These are phyloP conservation scores for Gossypium herbaceum DNA, from an alignment of 345 rosid species.

Conservation along the genomic window DNA sequence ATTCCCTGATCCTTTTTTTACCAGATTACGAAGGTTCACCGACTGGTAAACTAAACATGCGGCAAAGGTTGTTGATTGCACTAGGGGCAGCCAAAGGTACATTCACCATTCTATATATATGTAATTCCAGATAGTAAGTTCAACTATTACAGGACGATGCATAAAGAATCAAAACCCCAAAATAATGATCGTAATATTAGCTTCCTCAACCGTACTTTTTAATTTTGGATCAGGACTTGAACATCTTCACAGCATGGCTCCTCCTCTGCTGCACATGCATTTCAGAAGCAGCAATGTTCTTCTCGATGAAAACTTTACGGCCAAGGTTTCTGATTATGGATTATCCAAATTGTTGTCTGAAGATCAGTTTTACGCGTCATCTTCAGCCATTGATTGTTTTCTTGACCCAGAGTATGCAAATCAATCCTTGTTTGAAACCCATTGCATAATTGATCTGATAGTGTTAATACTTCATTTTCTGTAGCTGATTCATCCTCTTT, in stretches of 20 bases:
- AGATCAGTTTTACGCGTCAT: constrained; percentile 26
- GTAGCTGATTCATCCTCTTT: not conserved
- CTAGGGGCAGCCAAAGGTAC: constrained; percentile 43
- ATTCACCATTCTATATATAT: not conserved
- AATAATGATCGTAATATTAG: not conserved
- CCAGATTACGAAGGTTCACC: constrained; percentile 42
- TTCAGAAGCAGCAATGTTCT: constrained; percentile 47
- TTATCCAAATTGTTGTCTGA: constrained; percentile 25
- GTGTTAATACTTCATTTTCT: not conserved
- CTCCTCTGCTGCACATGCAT: constrained; percentile 46
- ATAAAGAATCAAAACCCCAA: not conserved
- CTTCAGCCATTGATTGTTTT: constrained; percentile 41
- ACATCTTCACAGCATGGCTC: constrained; percentile 43
- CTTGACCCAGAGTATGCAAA: constrained; percentile 45
- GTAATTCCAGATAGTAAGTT: not conserved
- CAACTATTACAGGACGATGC: not conserved
- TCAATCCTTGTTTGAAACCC: not conserved
- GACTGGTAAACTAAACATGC: constrained; percentile 32
- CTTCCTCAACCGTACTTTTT: not conserved
- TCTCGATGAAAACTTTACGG: constrained; percentile 29
- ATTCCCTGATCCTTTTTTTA: not conserved
- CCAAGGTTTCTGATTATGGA: constrained; percentile 47
- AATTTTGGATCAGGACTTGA: constrained; percentile 36
- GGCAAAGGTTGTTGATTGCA: constrained; percentile 40
- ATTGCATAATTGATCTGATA: not conserved